Evolutionary conservation across 179 eudicot species (phyloP), one percentile per base, ranked within the genome.

Genomic region (Sideroxylon spinosum): DNA sequence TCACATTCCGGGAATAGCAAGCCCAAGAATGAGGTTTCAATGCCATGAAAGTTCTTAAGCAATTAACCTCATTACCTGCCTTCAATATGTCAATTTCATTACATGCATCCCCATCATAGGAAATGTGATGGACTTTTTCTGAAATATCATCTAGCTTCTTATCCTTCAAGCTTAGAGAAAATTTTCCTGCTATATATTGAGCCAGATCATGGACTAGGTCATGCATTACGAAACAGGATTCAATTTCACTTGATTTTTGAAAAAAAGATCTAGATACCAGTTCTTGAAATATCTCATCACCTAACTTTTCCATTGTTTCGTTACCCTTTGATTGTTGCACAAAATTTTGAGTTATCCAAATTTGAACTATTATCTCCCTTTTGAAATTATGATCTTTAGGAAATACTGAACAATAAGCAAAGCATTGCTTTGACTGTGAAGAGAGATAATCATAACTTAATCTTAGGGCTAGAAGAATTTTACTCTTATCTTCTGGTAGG

Each of bases 371-470:
- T 12, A 4, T 55, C 78, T 76, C 71, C 13, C 50, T 68, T 19
- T 32, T 56, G 37, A 85, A 82, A 17, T 9, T 53, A 20, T 82
- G 59, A 49, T 52, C 61, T 57, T 82, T 64, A 0, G 85, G 85
- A 71, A 82, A 82, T 4, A 82, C 10, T 12, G 83, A 75, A 60
- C 84, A 85, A 49, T 74, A 85, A 13, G 85, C 79, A 29, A 82
- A 80, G 53, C 87, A 82, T 26, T 70, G 78, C 79, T 82, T 82
- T 50, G 80, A 56, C 50, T 82, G 78, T 0, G 87, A 56, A 56
- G 81, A 81, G 10, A 85, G 81, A 70, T 67, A 75, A 59, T 74
- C 9, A 56, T 79, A 85, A 74, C 87, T 85, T 61, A 82, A 28
- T 68, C 49, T 65, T 32, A 82, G 37, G 63, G 82, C 83, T 26